These are phyloP conservation scores for Pythium periplocum DNA, from an alignment of 352 stramenopile genomes.

Conservation along the genomic window DNA sequence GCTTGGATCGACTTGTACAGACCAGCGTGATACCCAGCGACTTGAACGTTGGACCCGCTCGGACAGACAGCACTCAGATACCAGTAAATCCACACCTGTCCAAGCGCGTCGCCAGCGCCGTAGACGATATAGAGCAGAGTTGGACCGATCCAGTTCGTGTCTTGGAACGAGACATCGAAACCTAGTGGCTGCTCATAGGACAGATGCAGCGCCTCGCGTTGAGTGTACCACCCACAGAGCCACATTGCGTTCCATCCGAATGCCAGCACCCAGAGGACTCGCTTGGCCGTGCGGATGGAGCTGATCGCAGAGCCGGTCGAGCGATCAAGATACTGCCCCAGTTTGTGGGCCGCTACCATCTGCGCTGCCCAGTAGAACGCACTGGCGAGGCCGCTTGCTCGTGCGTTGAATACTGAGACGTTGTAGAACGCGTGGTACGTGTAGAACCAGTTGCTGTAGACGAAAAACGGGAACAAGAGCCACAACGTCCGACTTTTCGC, in stretches of 20 bases:
- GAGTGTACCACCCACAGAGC: conserved; percentile 22
- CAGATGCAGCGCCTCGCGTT: conserved; percentile 15
- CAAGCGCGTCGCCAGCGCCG: conserved; percentile 66
- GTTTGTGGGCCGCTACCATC: conserved; percentile 27
- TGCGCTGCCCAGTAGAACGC: conserved; percentile 41
- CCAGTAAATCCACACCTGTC: conserved; percentile 82
- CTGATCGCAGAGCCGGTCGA: background rate
- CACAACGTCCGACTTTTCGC: conserved; percentile 12
- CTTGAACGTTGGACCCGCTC: conserved; percentile 24
- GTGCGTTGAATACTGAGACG: conserved; percentile 32
- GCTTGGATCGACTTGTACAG: conserved; percentile 70
- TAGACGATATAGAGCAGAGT: conserved; percentile 64
- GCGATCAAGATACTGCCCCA: conserved; percentile 24
- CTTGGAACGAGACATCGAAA: conserved; percentile 20
- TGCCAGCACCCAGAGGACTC: conserved; percentile 13
- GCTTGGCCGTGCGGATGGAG: background rate
- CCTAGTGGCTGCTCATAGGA: conserved; percentile 17
- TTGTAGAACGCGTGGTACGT: conserved; percentile 60
- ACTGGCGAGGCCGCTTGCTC: conserved; percentile 29
- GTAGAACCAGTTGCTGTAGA: conserved; percentile 69
- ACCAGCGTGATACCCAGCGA: conserved; percentile 42
- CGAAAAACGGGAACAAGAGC: conserved; percentile 37
- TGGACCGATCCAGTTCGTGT: conserved; percentile 13
- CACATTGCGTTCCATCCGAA: conserved; percentile 34
- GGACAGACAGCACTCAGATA: conserved; percentile 45